A percentile compares a stretch with the other conserved stretches of the same genome.
phyloP scores from a whole-genome alignment of 2,329 filamentous ascomycete species.

The Xylariaceae sp. region DNA sequence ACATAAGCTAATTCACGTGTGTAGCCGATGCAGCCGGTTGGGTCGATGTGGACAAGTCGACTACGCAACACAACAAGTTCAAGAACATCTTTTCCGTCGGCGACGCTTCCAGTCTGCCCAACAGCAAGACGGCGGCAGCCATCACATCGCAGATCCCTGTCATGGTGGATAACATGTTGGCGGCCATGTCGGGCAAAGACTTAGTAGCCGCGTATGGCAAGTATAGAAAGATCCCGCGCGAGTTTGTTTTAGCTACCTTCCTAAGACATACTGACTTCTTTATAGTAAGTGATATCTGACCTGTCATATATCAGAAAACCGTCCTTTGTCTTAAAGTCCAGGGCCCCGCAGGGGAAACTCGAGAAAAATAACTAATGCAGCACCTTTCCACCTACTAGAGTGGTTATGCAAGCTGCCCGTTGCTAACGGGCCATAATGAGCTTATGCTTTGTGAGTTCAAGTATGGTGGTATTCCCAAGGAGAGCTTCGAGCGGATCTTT shows the following conservation, averaged over 20 bases:
- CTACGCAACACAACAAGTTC: conserved; percentile 35
- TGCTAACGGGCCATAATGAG: conserved; percentile 43
- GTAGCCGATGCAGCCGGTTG: conserved; percentile 39
- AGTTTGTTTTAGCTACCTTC: too few species aligned
- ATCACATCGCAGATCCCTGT: conserved; percentile 44
- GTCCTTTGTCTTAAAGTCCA: too few species aligned
- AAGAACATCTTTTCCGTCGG: conserved; percentile 40
- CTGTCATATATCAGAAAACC: too few species aligned
- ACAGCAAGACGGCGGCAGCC: conserved; percentile 45
- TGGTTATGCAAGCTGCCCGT: conserved; percentile 47
- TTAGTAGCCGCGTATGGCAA: conserved; percentile 36
- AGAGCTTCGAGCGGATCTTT: conserved; percentile 39
- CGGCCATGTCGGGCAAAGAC: conserved; percentile 34
- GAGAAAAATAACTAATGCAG: too few species aligned
- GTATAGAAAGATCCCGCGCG: too few species aligned
- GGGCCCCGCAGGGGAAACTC: too few species aligned
- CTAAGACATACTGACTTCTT: too few species aligned
- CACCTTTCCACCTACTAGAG: too few species aligned
- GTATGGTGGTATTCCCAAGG: conserved; percentile 44
- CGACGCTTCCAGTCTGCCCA: conserved; percentile 39
- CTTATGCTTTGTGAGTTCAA: conserved; percentile 49
- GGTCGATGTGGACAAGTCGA: conserved; percentile 35
- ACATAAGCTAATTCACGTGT: conserved; percentile 51
- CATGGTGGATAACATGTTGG: conserved; percentile 41
- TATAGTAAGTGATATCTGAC: too few species aligned